Percentiles rank a stretch among this genome's conserved stretches.
These are phyloP conservation scores for Tetracladium setigerum DNA, from an alignment of 495 filamentous ascomycete genomes.

Conservation along the genomic window DNA sequence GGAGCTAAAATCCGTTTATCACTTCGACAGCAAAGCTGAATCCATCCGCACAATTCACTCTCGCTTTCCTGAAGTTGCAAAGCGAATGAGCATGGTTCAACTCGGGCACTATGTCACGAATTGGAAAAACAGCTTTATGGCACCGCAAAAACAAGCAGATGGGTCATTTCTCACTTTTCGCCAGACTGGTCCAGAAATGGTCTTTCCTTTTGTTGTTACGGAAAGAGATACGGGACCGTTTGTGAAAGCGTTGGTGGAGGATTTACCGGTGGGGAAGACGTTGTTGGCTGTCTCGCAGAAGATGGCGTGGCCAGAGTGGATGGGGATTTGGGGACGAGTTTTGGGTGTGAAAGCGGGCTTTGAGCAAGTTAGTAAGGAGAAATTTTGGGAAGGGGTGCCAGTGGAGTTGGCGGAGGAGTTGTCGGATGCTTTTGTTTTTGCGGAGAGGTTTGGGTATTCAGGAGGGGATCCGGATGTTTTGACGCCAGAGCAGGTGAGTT, in stretches of 20 bases:
- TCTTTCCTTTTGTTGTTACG: conserved; percentile 19
- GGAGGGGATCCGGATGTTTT: neutral
- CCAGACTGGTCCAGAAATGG: conserved; percentile 16
- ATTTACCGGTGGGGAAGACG: neutral
- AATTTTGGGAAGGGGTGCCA: conserved; percentile 12
- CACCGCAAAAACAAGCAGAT: conserved; percentile 27
- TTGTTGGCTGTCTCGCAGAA: conserved; percentile 18
- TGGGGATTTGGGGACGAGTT: conserved; percentile 19
- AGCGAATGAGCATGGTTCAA: neutral
- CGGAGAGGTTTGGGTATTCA: conserved; percentile 1
- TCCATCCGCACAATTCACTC: neutral
- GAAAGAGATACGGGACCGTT: conserved; percentile 2
- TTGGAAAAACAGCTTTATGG: conserved; percentile 21
- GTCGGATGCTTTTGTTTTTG: neutral
- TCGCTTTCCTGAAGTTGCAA: neutral
- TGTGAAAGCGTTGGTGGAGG: conserved; percentile 1
- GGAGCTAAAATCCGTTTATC: conserved; percentile 27
- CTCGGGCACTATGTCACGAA: conserved; percentile 3
- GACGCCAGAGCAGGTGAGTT: neutral
- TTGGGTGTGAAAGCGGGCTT: conserved; percentile 5
- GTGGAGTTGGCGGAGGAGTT: neutral
- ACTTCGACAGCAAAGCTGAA: conserved; percentile 29
- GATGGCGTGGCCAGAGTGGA: conserved; percentile 25
- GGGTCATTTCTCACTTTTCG: conserved; percentile 26
- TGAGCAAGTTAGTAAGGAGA: conserved; percentile 5